Percentiles rank a stretch among this genome's conserved stretches.
Evolutionary conservation across 305 asterid species (phyloP).

Genomic region (Striga hermonthica): DNA sequence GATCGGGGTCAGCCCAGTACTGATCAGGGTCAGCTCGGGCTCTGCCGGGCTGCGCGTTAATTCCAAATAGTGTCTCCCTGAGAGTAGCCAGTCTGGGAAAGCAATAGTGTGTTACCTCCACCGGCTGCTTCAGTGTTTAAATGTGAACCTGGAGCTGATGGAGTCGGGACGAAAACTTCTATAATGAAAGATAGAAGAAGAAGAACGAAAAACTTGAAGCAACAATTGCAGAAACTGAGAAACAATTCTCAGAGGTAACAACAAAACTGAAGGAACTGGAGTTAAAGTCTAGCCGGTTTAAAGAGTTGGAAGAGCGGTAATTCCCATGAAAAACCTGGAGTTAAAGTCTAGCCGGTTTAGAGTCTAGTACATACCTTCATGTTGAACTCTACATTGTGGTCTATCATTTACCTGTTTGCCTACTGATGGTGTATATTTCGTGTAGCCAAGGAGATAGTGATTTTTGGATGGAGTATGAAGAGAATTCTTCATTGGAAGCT

Average conservation of each 20-base stretch:
- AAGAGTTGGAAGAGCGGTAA: conserved; percentile 96
- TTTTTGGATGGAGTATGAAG: too few species aligned
- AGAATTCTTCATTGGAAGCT: too few species aligned
- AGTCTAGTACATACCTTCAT: too few species aligned
- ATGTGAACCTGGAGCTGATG: conserved; percentile 68
- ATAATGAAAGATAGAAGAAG: conserved; percentile 81
- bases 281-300: conserved; percentile 77
- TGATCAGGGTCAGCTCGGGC: too few species aligned
- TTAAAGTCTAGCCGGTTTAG: too few species aligned
- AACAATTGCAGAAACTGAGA: conserved; percentile 92
- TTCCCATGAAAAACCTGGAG: conserved; percentile 20
- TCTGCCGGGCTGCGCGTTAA: too few species aligned
- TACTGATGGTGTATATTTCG: too few species aligned
- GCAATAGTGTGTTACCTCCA: conserved; percentile 93
- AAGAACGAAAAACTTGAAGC: conserved; percentile 96
- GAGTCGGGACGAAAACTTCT: conserved; percentile 57
- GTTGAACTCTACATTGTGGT: too few species aligned
- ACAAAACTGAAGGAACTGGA: conserved; percentile 84
- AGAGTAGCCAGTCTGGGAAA: conserved; percentile 66
- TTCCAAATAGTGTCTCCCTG: too few species aligned
- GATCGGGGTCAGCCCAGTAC: too few species aligned
- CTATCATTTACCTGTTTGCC: too few species aligned
- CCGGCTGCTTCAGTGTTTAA: conserved; percentile 98
- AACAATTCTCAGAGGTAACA: conserved; percentile 77
- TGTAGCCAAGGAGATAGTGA: too few species aligned